phyloP scores from a whole-genome alignment of 305 asterid species.

The Fraxinus greggii region DNA sequence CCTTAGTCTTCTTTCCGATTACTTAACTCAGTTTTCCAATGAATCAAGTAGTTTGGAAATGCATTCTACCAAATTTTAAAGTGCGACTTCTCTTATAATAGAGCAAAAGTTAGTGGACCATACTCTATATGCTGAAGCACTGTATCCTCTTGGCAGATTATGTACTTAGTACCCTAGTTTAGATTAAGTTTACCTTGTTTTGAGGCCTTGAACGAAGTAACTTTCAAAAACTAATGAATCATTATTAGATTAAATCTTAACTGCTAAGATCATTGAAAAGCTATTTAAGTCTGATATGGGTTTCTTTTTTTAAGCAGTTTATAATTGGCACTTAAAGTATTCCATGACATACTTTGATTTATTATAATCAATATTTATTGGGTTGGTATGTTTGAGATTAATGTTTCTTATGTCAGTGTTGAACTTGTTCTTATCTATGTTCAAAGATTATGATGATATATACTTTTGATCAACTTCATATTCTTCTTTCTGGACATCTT shows the following conservation, averaged over 20 bases:
- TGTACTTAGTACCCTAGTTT: not conserved
- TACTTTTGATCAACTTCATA: slow-evolving; percentile 1
- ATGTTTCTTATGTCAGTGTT: not conserved
- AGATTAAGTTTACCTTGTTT: not conserved
- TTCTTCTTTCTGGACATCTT: not conserved
- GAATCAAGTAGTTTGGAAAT: not conserved
- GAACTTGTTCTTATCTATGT: not conserved
- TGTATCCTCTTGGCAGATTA: not conserved
- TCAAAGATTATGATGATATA: not conserved
- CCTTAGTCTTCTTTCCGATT: not conserved
- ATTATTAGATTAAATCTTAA: not conserved
- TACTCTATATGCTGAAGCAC: not conserved
- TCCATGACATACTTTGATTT: not conserved
- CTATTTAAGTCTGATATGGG: not conserved
- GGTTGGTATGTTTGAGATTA: not conserved
- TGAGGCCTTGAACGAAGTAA: not conserved
- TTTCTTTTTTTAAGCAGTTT: not conserved
- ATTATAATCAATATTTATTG: not conserved
- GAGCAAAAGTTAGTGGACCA: not conserved
- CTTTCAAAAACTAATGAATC: not conserved
- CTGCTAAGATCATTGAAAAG: not conserved
- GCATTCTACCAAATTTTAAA: not conserved
- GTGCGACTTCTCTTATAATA: not conserved
- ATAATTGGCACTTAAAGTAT: not conserved
- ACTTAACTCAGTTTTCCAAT: not conserved